phyloP scores from a whole-genome alignment of 495 filamentous ascomycete genomes.

The Parachaetomium inaequale region DNA sequence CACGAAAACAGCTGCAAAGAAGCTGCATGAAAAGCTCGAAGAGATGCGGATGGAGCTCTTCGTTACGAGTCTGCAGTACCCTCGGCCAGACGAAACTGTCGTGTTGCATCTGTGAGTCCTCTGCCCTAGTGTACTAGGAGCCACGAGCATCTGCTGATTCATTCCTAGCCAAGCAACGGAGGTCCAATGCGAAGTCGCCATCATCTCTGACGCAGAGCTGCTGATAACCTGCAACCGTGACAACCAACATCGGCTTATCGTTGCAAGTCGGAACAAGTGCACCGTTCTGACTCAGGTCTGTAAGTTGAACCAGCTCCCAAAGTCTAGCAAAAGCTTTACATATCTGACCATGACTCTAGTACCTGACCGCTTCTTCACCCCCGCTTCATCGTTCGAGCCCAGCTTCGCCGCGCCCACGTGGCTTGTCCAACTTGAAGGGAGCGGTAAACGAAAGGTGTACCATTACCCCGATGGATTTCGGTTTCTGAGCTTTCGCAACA shows the following conservation, averaged over 20 bases:
- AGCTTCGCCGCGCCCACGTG: conserved; percentile 13
- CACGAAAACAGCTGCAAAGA: conserved; percentile 3
- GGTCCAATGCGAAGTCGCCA: conserved; percentile 24
- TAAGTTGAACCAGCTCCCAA: not conserved
- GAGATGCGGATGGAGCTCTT: conserved; percentile 27
- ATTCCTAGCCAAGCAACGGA: conserved; percentile 16
- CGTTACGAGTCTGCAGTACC: conserved; percentile 19
- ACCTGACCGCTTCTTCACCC: conserved; percentile 6
- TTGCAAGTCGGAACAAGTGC: conserved; percentile 24
- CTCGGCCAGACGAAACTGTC: conserved; percentile 21
- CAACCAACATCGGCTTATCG: conserved; percentile 18
- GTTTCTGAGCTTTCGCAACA: conserved; percentile 22
- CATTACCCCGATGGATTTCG: conserved; percentile 22
- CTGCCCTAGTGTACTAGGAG: accelerated
- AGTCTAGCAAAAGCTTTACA: not conserved
- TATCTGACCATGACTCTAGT: not conserved
- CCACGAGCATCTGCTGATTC: not conserved
- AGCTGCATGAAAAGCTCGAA: conserved; percentile 21
- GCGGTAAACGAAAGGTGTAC: conserved; percentile 16
- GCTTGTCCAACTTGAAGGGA: conserved; percentile 20
- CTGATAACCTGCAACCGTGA: conserved; percentile 14
- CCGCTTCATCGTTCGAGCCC: not conserved
- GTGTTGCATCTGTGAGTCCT: conserved; percentile 22
- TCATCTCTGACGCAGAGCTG: conserved; percentile 23
- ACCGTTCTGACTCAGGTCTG: conserved; percentile 22